These are phyloP conservation scores for Selenicereus undatus DNA, from an alignment of 148 eudicot species.

Conservation along the genomic window DNA sequence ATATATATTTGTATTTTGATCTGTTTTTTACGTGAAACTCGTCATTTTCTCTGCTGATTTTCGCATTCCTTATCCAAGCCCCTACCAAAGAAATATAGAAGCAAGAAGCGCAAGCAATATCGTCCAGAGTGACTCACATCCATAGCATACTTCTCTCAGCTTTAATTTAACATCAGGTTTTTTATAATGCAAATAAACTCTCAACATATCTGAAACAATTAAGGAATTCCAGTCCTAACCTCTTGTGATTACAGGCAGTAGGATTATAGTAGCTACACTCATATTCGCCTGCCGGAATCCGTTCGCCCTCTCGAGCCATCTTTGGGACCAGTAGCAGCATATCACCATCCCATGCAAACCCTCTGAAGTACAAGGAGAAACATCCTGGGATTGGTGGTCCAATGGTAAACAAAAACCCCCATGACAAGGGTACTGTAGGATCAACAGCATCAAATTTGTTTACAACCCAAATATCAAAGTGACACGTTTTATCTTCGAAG, in stretches of 20 bases:
- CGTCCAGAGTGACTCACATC: too few relatives aligned
- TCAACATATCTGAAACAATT: neutral
- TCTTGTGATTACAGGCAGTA: neutral
- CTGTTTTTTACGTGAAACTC: too few relatives aligned
- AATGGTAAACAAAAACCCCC: conserved; percentile 14
- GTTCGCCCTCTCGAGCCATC: neutral
- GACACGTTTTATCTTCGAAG: too few relatives aligned
- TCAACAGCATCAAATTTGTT: conserved; percentile 8
- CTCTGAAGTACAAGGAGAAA: neutral
- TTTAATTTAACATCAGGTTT: too few relatives aligned
- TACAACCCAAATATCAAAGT: conserved; percentile 13
- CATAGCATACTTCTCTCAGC: too few relatives aligned
- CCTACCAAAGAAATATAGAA: too few relatives aligned
- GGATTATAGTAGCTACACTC: conserved; percentile 1
- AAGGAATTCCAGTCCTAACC: neutral
- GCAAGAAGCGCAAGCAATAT: too few relatives aligned
- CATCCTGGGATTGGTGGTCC: neutral
- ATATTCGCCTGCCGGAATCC: too few relatives aligned
- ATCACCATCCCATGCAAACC: neutral
- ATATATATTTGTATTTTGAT: too few relatives aligned
- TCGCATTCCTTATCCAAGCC: too few relatives aligned
- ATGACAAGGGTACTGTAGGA: conserved; percentile 6
- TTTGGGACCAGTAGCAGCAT: neutral
- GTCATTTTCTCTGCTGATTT: too few relatives aligned
- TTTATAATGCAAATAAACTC: too few relatives aligned